Conservation (phyloP, 202 grass and related monocot species). For the Setaria viridis region DNA sequence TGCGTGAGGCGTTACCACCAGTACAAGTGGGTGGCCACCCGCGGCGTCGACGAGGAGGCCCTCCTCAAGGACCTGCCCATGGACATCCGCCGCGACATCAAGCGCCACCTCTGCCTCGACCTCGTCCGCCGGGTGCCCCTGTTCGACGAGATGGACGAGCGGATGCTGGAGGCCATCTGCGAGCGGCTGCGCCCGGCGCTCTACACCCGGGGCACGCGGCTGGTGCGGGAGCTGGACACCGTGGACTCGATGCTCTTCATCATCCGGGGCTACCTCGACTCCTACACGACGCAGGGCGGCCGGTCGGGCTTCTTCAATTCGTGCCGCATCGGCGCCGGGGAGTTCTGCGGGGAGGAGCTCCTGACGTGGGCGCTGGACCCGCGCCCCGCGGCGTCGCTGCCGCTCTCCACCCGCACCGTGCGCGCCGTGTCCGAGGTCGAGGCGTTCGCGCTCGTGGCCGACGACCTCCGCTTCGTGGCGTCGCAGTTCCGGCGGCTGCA, state of each 20-base stretch:
- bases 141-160: conserved; percentile 98
- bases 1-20: conserved; percentile 82
- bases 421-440: conserved; percentile 86
- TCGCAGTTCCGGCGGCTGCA: conserved; percentile 82
- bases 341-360: conserved; percentile 99
- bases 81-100: conserved; percentile 91
- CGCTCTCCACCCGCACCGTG: conserved; percentile 90
- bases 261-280: conserved; percentile 91
- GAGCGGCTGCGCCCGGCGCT: conserved; percentile 88
- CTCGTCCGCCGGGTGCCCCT: conserved; percentile 82
- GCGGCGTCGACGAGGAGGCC: conserved; percentile 84
- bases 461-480: conserved; percentile 85
- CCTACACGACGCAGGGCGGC: conserved; percentile 87
- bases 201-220: conserved; percentile 72
- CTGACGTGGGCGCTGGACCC: conserved; percentile 96
- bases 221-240: conserved; percentile 87
- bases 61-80: conserved; percentile 77
- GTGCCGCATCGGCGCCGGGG: conserved; percentile 78
- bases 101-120: conserved; percentile 92
- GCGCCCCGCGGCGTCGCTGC: conserved; percentile 53
- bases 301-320: conserved; percentile 88
- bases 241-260: conserved; percentile 94
- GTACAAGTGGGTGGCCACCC: conserved; percentile 85
- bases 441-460: conserved; percentile 88
- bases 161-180: conserved; percentile 96